These are phyloP conservation scores for Syzygium aqueum DNA, from an alignment of 345 rosid genomes.

Conservation along the genomic window DNA sequence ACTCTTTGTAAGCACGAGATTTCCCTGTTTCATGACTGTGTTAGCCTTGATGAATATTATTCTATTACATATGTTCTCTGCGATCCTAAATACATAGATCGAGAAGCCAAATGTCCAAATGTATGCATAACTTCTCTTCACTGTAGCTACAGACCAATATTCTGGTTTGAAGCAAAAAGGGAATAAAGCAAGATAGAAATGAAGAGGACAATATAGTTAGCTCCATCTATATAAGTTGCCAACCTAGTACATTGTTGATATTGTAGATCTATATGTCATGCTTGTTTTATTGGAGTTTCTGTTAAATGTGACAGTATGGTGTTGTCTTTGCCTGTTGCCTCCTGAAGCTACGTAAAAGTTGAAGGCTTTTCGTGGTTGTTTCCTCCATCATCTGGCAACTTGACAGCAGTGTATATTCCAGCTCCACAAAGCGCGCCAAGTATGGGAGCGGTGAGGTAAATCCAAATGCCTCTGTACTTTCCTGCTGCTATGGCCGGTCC, in stretches of 20 bases:
- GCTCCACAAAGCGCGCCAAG: conserved; percentile 86
- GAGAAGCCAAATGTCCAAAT: background rate
- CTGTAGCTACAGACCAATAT: background rate
- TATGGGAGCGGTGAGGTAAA: conserved; percentile 76
- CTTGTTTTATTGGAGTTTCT: background rate
- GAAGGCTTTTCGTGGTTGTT: conserved; percentile 19
- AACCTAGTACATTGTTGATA: background rate
- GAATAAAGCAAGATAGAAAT: background rate
- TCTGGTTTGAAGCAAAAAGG: background rate
- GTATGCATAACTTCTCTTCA: background rate
- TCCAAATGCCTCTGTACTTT: conserved; percentile 76
- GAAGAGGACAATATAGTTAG: background rate
- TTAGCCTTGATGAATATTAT: background rate
- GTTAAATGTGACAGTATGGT: background rate
- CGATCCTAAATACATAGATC: background rate
- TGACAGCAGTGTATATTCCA: conserved; percentile 68
- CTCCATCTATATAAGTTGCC: background rate
- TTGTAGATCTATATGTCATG: background rate
- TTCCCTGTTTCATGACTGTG: background rate
- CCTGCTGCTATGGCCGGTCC: conserved; percentile 88
- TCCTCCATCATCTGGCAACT: conserved; percentile 55
- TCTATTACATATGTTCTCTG: background rate
- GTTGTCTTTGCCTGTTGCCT: conserved; percentile 20
- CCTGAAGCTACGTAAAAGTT: conserved; percentile 41
- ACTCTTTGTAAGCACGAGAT: background rate